Conservation (phyloP, 768 basidiomycete species). For the Agaricus bisporus region DNA sequence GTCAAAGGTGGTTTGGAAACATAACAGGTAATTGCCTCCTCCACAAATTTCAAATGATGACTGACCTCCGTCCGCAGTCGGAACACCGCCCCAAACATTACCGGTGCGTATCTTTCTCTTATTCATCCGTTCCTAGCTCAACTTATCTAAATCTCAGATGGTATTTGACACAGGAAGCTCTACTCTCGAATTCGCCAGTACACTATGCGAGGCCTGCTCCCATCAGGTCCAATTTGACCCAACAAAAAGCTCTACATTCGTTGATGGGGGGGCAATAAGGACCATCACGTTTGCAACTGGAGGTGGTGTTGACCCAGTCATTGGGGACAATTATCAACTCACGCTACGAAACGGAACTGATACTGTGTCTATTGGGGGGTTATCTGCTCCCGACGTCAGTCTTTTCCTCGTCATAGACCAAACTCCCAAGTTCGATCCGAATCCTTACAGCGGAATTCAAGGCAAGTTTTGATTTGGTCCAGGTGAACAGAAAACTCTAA, state of each 20-base stretch:
- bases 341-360: conserved; percentile 40
- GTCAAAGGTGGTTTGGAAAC: conserved; percentile 45
- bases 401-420: conserved; percentile 50
- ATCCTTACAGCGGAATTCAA: conserved; percentile 54
- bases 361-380: conserved; percentile 42
- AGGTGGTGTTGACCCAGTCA: conserved; percentile 48
- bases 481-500: background rate
- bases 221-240: conserved; percentile 43
- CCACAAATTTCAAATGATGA: background rate
- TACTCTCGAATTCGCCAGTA: conserved; percentile 44
- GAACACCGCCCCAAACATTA: conserved; percentile 46
- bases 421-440: conserved; percentile 43
- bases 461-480: conserved; percentile 22
- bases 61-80: conserved; percentile 25
- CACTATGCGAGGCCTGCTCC: conserved; percentile 38
- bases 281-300: conserved; percentile 51
- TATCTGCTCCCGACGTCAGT: conserved; percentile 28
- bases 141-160: conserved; percentile 25
- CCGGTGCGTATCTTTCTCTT: conserved; percentile 23
- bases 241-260: conserved; percentile 44
- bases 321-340: conserved; percentile 39
- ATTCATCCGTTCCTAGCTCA: background rate
- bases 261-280: conserved; percentile 32
- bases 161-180: conserved; percentile 55
- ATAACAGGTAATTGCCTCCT: conserved; percentile 29